Evolutionary conservation across 208 protist species (phyloP), one percentile per base, ranked within the genome.

Genomic region (Leishmania tarentolae): DNA sequence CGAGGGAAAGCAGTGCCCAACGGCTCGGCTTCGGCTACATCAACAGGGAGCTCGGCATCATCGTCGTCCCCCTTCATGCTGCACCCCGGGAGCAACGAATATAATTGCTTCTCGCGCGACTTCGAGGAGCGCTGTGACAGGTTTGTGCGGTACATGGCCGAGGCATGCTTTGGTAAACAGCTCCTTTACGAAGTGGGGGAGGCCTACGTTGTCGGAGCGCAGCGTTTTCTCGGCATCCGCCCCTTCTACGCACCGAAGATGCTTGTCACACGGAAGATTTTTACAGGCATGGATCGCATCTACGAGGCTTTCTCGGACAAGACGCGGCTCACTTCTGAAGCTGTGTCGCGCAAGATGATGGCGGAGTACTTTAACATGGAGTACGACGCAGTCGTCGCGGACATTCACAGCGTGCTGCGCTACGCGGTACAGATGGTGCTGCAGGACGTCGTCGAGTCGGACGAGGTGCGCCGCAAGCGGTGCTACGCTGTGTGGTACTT

Each of bases 361-460:
- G 35, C 86, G 4, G 94, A 97, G 79, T 97, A 94, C 85, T 93
- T 97, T 66, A 93, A 89, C 78, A 91, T 97, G 86, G 94, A 97
- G 84, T 97, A 91, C 85, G 92, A 97, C 78, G 76, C 85, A 56
- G 89, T 97, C 50, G 86, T 97, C 1, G 89, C 92, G 5, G 94
- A 97, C 65, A 74, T 89, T 15, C 89, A 93, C 76, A 72, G 88
- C 15, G 76, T 83, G 28, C 86, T 97, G 19, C 90, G 91, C 28
- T 95, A 91, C 79, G 87, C 91, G 0, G 80, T 89, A 28, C 94
- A 97, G 83, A 88, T 92, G 80, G 94, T 94, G 31, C 80, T 95
- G 53, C 86, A 93, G 76, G 94, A 97, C 78, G 79, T 82, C 6
- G 84, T 85, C 37, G 83, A 90, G 76, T 85, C 74, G 50, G 90